Evolutionary conservation across 306 rosid genomes (phyloP), one percentile per base, ranked within the genome.

Genomic region (Carpinus viminea): DNA sequence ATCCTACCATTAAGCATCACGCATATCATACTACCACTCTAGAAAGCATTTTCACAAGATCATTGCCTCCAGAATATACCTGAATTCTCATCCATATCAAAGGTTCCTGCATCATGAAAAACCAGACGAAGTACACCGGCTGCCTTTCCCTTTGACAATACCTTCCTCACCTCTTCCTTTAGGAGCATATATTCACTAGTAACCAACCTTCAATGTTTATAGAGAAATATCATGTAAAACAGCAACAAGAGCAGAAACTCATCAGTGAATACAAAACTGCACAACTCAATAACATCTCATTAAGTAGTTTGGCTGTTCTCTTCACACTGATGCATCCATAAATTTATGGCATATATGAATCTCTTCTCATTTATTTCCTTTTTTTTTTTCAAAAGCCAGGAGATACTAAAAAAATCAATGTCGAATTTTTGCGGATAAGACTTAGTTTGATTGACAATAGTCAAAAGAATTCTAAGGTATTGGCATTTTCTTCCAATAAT

Each of bases 81-180:
- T 79, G 97, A 85, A 77, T 82, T 83, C 45, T 89, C 92, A 81
- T 81, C 81, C 43, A 79, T 74, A 51, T 90, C 94, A 85, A 88
- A 95, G 72, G 99, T 91, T 74, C 98, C 99, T 0, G 99, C 97
- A 77, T 93, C 98, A 26, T 93, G 99, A 80, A 95, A 95, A 69
- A 93, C 99, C 84, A 93, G 54, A 45, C 98, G 98, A 81, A 95
- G 99, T 74, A 93, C 86, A 36, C 93, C 98, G 2, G 99, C 91
- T 0, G 98, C 96, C 82, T 86, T 91, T 68, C 80, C 90, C 74
- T 85, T 93, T 0, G 97, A 85, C 73, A 95, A 85, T 28, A 90
- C 92, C 84, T 88, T 93, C 80, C 87, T 82, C 47, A 93, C 79
- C 79, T 95, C 94, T 75, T 87, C 89, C 84, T 88, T 91, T 65